phyloP scores from a whole-genome alignment of 257 asterid genomes.

The Lycium barbarum region DNA sequence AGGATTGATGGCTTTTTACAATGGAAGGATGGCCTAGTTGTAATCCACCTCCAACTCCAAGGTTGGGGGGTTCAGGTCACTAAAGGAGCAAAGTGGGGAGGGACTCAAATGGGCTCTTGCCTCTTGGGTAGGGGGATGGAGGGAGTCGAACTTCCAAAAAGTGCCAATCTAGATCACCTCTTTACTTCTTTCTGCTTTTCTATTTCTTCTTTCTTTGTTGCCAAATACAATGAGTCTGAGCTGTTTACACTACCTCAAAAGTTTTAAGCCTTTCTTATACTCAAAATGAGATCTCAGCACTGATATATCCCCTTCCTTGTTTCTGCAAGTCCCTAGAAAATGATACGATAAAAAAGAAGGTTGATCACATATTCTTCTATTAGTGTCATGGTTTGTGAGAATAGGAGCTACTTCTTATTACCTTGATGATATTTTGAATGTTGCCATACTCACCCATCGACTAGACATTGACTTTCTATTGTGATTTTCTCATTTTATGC shows the following conservation, averaged over 20 bases:
- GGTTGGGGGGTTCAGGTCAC: slow-evolving; percentile 3
- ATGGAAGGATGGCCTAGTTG: background rate
- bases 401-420: slow-evolving; percentile 2
- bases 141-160: background rate
- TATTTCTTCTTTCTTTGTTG: background rate
- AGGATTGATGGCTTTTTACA: slow-evolving; percentile 15
- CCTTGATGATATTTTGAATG: background rate
- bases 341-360: background rate
- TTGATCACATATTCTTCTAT: slow-evolving; percentile 4
- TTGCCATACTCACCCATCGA: background rate
- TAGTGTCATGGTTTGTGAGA: background rate
- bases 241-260: background rate
- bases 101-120: background rate
- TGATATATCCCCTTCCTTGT: background rate
- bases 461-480: slow-evolving; percentile 4
- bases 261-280: background rate
- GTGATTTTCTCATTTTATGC: background rate
- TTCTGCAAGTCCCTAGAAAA: slow-evolving; percentile 3
- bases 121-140: slow-evolving; percentile 16
- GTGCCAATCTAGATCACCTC: slow-evolving; percentile 13
- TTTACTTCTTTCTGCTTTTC: background rate
- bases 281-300: background rate
- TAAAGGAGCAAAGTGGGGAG: background rate
- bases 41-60: background rate
- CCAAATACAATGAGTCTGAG: background rate